Conservation (phyloP, 331 rosid genomes). For the Pyrus hybrid region DNA sequence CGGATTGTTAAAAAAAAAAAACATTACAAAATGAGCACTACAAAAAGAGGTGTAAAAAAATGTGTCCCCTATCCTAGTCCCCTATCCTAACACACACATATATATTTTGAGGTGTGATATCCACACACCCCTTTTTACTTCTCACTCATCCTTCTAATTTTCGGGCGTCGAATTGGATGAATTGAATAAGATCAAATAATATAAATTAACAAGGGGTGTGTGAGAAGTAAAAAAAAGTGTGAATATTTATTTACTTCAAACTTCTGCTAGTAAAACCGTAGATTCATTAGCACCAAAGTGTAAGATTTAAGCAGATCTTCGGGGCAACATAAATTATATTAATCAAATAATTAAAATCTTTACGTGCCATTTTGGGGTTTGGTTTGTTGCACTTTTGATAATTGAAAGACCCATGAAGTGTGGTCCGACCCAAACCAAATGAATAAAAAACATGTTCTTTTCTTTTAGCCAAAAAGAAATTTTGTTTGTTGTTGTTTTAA, state of each 20-base stretch:
- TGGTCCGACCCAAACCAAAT: no score
- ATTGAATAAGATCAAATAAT: fast-evolving
- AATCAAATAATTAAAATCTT: no score
- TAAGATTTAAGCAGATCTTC: background rate
- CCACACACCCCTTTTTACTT: no score
- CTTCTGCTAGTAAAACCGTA: background rate
- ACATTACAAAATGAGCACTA: no score
- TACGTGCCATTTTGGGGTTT: background rate
- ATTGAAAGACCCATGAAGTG: no score
- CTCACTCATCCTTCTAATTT: no score
- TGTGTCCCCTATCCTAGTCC: no score
- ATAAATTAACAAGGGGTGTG: fast-evolving
- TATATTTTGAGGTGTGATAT: no score
- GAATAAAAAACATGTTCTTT: background rate
- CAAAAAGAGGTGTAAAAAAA: no score
- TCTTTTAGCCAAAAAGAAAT: background rate
- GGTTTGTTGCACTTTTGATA: background rate
- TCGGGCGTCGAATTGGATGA: fast-evolving
- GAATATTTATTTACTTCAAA: background rate
- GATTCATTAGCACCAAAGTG: background rate
- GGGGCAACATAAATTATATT: background rate
- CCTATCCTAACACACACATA: no score
- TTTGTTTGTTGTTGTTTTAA: background rate
- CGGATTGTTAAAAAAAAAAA: no score
- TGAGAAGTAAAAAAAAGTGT: no score